Conservation (phyloP, 352 stramenopile genomes). For the Pythium utonaiense region DNA sequence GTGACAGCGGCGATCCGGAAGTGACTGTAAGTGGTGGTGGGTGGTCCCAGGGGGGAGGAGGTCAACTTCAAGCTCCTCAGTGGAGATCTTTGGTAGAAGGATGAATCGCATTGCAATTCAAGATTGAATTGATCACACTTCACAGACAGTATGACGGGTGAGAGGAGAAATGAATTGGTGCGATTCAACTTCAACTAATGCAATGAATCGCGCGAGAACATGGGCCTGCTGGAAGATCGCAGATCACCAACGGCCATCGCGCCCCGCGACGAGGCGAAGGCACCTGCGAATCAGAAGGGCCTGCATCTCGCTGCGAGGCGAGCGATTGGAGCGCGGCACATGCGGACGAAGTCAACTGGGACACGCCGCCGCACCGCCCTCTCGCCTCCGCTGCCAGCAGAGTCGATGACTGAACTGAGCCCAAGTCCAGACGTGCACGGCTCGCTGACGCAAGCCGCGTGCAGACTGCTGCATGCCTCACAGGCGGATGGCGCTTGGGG, state of each 20-base stretch:
- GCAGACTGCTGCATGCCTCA: no score
- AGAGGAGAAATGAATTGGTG: conserved; percentile 6
- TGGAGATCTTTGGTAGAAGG: conserved; percentile 6
- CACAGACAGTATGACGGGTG: no score
- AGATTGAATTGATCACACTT: conserved; percentile 11
- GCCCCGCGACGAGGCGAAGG: background rate
- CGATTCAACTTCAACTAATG: conserved; percentile 23
- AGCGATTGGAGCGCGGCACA: background rate
- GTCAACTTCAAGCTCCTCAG: conserved; percentile 25
- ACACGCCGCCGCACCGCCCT: no score
- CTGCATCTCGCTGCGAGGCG: background rate
- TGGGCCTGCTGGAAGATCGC: background rate
- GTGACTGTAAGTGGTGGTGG: background rate
- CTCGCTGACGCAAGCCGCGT: no score
- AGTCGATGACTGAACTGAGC: no score
- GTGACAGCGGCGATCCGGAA: conserved; percentile 6
- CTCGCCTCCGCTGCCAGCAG: no score
- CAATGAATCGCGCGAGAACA: conserved; percentile 1
- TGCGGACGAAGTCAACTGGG: background rate
- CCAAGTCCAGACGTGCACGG: no score
- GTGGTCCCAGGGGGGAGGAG: background rate
- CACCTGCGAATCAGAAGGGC: background rate
- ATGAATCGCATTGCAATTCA: conserved; percentile 24
- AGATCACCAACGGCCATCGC: background rate
- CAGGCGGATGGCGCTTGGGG: no score